Evolutionary conservation across 2,329 filamentous ascomycete species (phyloP).

Genomic region (Arthrobotrys sphaeroides): DNA sequence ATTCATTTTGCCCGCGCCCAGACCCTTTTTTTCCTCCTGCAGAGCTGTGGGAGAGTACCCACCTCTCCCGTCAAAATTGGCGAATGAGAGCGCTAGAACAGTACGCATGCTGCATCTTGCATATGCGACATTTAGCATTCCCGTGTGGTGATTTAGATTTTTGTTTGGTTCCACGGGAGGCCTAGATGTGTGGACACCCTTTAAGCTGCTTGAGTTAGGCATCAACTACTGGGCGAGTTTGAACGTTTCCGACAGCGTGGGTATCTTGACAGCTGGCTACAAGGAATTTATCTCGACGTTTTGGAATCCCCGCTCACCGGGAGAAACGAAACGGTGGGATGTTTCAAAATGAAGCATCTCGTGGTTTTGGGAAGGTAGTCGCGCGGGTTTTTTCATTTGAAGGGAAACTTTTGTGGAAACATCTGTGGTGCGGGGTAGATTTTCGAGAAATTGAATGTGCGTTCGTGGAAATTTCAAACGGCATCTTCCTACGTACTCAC

Average conservation of each 20-base stretch:
- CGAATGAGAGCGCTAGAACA: background rate
- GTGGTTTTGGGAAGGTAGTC: background rate
- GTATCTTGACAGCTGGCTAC: background rate
- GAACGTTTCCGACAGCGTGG: background rate
- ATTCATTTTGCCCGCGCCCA: background rate
- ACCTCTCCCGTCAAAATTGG: background rate
- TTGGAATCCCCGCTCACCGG: background rate
- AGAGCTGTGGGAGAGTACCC: background rate
- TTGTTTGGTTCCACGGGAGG: background rate
- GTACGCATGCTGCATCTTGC: background rate
- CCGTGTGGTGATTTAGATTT: background rate
- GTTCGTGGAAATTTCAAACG: no score
- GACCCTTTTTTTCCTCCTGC: background rate
- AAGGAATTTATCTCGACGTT: background rate
- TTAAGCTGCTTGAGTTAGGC: constrained; percentile 49
- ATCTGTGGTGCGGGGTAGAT: no score
- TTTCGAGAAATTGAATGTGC: no score
- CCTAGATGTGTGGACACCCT: background rate
- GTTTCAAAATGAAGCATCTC: background rate
- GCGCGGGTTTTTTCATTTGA: background rate
- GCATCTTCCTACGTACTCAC: no score
- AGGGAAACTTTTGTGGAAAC: no score
- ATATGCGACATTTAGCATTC: constrained; percentile 5
- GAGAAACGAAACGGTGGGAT: background rate
- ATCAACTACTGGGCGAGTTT: constrained; percentile 45